Conservation (phyloP, 2,329 filamentous ascomycete genomes). For the Zalaria sp. region DNA sequence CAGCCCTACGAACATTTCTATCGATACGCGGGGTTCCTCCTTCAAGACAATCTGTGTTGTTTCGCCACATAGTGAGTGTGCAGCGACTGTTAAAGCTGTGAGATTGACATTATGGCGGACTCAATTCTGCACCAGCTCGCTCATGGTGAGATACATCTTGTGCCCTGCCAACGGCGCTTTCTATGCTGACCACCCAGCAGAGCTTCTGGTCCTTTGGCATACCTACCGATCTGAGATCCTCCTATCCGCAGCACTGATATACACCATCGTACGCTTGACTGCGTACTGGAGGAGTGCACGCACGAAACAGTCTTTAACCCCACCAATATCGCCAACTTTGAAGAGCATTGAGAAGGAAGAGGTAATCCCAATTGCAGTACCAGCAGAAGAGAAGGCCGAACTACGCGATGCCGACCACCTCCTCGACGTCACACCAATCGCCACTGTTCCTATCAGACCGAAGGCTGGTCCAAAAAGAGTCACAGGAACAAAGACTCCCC, state of each 20-base stretch:
- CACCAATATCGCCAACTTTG: neutral
- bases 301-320: conserved; percentile 7
- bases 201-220: conserved; percentile 19
- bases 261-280: conserved; percentile 13
- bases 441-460: neutral
- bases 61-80: too few species aligned
- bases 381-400: neutral
- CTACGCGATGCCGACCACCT: neutral
- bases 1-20: too few species aligned
- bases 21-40: too few species aligned
- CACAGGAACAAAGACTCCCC: conserved; percentile 11
- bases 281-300: conserved; percentile 11
- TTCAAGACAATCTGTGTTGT: too few species aligned
- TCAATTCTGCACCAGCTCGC: neutral
- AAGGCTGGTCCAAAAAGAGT: conserved; percentile 15
- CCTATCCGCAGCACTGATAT: conserved; percentile 14
- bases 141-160: neutral
- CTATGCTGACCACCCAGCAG: conserved; percentile 6
- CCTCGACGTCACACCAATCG: neutral
- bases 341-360: neutral
- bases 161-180: too few species aligned
- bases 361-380: neutral
- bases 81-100: too few species aligned
- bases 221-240: conserved; percentile 15
- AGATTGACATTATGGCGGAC: too few species aligned